Conservation (phyloP, 2,329 filamentous ascomycete species). For the Xylariaceae sp. region DNA sequence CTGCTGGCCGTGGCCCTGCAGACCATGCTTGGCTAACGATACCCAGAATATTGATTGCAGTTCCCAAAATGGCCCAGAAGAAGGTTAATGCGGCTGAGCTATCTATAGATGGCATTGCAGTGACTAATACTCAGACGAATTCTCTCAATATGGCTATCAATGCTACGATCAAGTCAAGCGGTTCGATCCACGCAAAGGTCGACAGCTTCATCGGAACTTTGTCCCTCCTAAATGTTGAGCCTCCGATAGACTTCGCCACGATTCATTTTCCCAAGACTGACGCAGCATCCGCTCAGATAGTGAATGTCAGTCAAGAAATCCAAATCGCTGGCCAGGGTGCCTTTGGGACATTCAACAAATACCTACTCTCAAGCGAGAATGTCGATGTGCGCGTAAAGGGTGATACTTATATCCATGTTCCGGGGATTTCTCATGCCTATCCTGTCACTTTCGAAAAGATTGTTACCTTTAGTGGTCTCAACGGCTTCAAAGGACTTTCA, state of each 20-base stretch:
- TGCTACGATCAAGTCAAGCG: conserved; percentile 49
- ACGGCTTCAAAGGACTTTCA: conserved; percentile 51
- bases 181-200: conserved; percentile 47
- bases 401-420: conserved; percentile 47
- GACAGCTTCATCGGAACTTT: conserved; percentile 48
- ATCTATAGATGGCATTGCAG: conserved; percentile 45
- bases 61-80: conserved; percentile 53
- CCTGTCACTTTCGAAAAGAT: conserved; percentile 54
- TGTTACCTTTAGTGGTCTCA: conserved; percentile 45
- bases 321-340: conserved; percentile 43
- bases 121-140: conserved; percentile 41
- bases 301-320: conserved; percentile 49
- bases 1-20: no score
- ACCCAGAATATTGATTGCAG: conserved; percentile 49
- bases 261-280: conserved; percentile 50
- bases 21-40: no score
- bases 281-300: conserved; percentile 41
- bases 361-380: conserved; percentile 47
- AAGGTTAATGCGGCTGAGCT: conserved; percentile 52
- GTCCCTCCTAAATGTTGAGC: conserved; percentile 47
- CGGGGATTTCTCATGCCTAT: conserved; percentile 44
- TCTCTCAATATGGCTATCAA: conserved; percentile 51
- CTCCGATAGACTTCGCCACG: conserved; percentile 44
- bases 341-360: conserved; percentile 51
- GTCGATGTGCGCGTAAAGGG: conserved; percentile 49